Base-by-base conservation (phyloP, 1,284 basidiomycete species). In the Cutaneotrichosporon sp. region DNA sequence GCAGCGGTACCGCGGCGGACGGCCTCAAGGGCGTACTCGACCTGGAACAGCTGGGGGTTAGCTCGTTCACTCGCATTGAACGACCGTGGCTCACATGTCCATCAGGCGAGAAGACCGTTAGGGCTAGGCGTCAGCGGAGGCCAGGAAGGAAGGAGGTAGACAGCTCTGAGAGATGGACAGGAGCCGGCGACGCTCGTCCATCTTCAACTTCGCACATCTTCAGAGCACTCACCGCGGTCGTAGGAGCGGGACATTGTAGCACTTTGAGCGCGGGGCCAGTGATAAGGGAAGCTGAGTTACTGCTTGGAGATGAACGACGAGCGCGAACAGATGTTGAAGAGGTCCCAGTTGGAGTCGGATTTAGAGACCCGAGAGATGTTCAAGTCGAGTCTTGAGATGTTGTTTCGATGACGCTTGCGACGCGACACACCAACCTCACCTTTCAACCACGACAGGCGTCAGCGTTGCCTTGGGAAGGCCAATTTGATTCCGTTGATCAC, bases 1-100 rank as follows among this genome's bases (percentile, higher is more conserved):
- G 94, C 94, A 74, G 94, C 97, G 14, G 96, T 98, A 46, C 96
- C 96, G 74, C 94, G 92, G 65, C 90, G 81, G 44, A 98, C 96
- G 46, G 96, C 96, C 76, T 99, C 96, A 20, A 88, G 79, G 6
- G 96, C 96, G 76, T 99, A 99, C 78, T 99, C 96, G 63, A 99
- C 96, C 66, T 76, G 75, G 64, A 76, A 76, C 31, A 76, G 67
- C 71, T 69, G 57, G 25, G 9, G 34, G 44, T 42, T 26, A 37
- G 48, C 33, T 41, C 5, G 8, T 11, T 22, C 6, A 16, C 35
- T 22, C 10, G n/a, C 10, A 38, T 7, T 4, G 6, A 7, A 5
- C 10, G 12, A 33, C 32, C 48, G 29, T n/a, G 55, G 61, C 70
- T 61, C 59, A 94, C 77, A 61, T 90, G 86, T 45, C 90, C 90